Evolutionary conservation across 768 basidiomycete species (phyloP), one percentile per base, ranked within the genome.

Genomic region (Phylloporus sp.): DNA sequence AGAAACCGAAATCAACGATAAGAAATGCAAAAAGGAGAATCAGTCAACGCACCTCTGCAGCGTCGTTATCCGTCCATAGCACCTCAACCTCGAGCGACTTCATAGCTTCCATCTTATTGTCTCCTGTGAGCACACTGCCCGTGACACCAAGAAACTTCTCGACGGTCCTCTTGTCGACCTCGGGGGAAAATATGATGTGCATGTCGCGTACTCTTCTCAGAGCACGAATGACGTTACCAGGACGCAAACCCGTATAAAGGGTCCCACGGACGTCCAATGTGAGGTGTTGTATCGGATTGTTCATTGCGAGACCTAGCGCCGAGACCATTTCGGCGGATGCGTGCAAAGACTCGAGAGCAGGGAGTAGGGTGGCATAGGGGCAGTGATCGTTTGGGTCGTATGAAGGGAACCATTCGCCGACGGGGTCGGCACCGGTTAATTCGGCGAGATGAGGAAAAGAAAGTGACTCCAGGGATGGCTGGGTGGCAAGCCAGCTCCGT

Each of bases 131-230:
- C 43, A 60, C 59, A 29, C 49, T 54, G 15, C 67, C 67, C 16
- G 63, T 61, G 0, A 59, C 51, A 0, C 57, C 64, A 22, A 68
- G 62, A 32, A 68, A 68, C 28, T 68, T 68, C 35, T 70, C 67
- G 10, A 63, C 66, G 0, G 68, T 68, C 43, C 67, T 49, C 57
- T 63, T 68, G 44, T 68, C 67, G n/a, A 68, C 67, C 22, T 64
- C 68, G n/a, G 67, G 54, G 3, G 52, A 58, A 36, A 68, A 68
- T 35, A 68, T 32, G 31, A 68, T 45, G 26, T 62, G 61, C 68
- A 68, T 58, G 22, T 68, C 56, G 13, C 56, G 59, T 20, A 69
- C 65, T 2, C 69, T 69, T 5, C 52, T 54, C 1, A 68, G 45
- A 9, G 62, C 54, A 35, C 67, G 67, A 23, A 68, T 47, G 9